Base-by-base conservation (phyloP, 2,329 filamentous ascomycete species). In the Hypoxylon sp. region DNA sequence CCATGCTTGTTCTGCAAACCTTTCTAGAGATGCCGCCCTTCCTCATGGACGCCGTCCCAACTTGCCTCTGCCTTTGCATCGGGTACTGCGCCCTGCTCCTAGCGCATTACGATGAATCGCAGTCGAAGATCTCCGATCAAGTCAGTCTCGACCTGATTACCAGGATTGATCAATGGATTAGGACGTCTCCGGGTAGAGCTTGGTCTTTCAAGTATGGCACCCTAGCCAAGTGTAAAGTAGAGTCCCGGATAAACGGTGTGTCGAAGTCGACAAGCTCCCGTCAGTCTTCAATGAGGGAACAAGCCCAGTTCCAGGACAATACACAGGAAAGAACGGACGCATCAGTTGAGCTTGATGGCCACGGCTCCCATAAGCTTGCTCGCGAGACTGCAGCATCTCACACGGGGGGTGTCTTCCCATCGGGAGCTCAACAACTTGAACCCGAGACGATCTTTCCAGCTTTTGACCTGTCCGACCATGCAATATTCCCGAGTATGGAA, bases 71-170 rank as follows among this genome's bases (percentile, higher is more conserved):
- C 47, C 73, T 77, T 3, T 75, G 73, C 37, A 74, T 77, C 19
- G 75, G 75, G 16, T 77, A 77, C 56, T 77, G 75, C n/a, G 74
- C 74, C 2, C 65, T 77, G 16, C 67, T 76, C n/a, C 63, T 77
- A 27, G 75, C 75, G 8, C 75, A 77, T 59, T 75, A 76, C 45
- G 71, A 77, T 53, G 69, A 74, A n/a, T 64, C 69, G 5, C 73
- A 75, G 57, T 77, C 75, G 6, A 73, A 71, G 52, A 67, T 77
- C 9, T 66, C 75, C 0, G 71, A 74, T 19, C 66, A 72, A 12
- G 65, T 72, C 29, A 74, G 73, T 12, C 66, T 76, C 37, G 65
- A 70, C 19, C 58, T 77, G n/a, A 73, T 77, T 52, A 74, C 63
- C 7, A 70, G 70, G 6, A 63, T 77, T 30, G 72, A 77, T 16